Base-by-base conservation (phyloP, 768 basidiomycete genomes). In the Russula ochroleuca region DNA sequence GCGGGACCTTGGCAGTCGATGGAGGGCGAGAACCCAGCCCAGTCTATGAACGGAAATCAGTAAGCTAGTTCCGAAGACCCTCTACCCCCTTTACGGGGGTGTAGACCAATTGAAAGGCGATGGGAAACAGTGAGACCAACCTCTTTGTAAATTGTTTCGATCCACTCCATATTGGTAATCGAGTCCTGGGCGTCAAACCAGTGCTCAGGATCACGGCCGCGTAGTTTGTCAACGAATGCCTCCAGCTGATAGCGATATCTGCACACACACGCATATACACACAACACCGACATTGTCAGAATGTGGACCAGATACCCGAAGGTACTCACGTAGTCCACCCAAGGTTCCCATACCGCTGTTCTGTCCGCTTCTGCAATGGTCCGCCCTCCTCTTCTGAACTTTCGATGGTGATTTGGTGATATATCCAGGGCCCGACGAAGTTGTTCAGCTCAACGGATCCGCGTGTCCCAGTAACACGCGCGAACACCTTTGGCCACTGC, bases 201-300 rank as follows among this genome's bases (percentile, higher is more conserved):
- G 9, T 73, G 72, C 56, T 71, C 64, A 10, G 77, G 74, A 35
- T 41, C 64, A 68, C 78, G 73, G 0, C 79, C 81, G 47, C 77
- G 73, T 0, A 85, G 61, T 65, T 76, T 75, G 69, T 84, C 80
- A 9, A 84, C 80, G 51, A 86, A 79, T 17, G 81, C 82, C 71
- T 83, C 81, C 40, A 85, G 73, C 71, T 84, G 82, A 68, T 81
- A 82, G 23, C 81, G 77, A 70, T 83, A 84, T 57, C 75, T 76
- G 52, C 14, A 33, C 33, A 43, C 57, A 53, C 19, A 35, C 7
- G 6, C 11, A 17, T 17, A 8, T 19, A 19, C 19, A 43, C 41
- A 10, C 19, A 15, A 15, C 28, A 10, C 5, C 2, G 28, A 35
- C 51, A 13, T 23, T 11, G 21, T 64, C 37, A 53, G 45, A 59